Evolutionary conservation across 148 eudicot genomes (phyloP).

Genomic region (Nepenthes mirabilis): DNA sequence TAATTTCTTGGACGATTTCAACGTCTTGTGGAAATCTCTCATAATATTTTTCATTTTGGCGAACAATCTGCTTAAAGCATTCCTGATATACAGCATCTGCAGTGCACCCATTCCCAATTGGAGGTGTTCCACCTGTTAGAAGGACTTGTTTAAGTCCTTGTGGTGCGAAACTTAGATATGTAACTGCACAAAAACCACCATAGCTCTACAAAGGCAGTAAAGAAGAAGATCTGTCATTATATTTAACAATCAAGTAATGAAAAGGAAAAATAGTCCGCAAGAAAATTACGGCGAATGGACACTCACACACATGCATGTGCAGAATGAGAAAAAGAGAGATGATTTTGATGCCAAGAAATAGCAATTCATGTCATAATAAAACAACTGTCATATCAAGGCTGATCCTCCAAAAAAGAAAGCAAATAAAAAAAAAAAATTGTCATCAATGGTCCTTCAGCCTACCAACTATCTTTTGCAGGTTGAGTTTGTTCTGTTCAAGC

Average conservation of each 20-base stretch:
- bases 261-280: not conserved
- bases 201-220: constrained; percentile 47
- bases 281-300: too few relatives aligned
- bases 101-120: constrained; percentile 61
- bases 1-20: constrained; percentile 56
- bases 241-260: not conserved
- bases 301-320: not conserved
- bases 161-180: constrained; percentile 94
- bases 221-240: constrained; percentile 3
- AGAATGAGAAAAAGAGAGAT: too few relatives aligned
- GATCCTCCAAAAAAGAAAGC: too few relatives aligned
- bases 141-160: constrained; percentile 85
- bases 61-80: constrained; percentile 47
- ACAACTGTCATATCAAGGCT: too few relatives aligned
- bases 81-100: constrained; percentile 72
- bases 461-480: too few relatives aligned
- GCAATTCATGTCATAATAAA: too few relatives aligned
- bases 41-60: constrained; percentile 78
- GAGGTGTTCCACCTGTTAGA: constrained; percentile 89
- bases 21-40: constrained; percentile 83
- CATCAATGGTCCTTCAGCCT: too few relatives aligned
- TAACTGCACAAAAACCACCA: constrained; percentile 91
- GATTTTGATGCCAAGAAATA: too few relatives aligned
- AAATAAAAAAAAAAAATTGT: too few relatives aligned
- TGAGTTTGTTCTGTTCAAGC: too few relatives aligned